phyloP scores from a whole-genome alignment of 108 stramenopile species.

The Skeletonema menzelii region DNA sequence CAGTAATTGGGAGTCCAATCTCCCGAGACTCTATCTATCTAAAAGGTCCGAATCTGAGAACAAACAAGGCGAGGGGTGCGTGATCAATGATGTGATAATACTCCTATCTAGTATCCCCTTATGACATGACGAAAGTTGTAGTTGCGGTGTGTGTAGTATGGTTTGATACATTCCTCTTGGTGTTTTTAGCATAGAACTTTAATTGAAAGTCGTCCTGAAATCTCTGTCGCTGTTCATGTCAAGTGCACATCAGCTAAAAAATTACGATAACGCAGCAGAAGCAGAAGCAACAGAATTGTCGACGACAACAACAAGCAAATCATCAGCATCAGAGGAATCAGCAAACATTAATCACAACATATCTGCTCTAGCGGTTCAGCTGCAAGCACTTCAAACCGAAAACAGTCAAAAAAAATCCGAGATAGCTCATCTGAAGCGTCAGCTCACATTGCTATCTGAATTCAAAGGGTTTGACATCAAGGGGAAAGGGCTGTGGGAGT shows the following conservation, averaged over 20 bases:
- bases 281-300: background rate
- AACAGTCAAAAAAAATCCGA: background rate
- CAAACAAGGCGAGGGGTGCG: no score
- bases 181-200: no score
- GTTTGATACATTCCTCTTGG: no score
- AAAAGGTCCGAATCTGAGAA: no score
- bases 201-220: no score
- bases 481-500: slow-evolving; percentile 1
- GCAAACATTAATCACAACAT: background rate
- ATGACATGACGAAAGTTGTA: no score
- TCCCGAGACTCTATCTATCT: no score
- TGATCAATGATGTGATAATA: no score
- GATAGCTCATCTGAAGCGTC: slow-evolving; percentile 1
- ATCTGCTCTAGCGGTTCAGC: slow-evolving; percentile 3
- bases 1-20: no score
- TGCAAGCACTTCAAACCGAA: background rate
- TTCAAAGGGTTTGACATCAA: slow-evolving; percentile 3
- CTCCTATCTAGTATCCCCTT: no score
- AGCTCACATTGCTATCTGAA: background rate
- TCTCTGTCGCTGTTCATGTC: background rate
- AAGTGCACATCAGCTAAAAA: background rate
- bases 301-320: background rate
- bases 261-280: background rate
- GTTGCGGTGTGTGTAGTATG: no score
- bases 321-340: background rate